Evolutionary conservation across 2,329 filamentous ascomycete species (phyloP), one percentile per base, ranked within the genome.

Genomic region (Fusarium sarcochroum): DNA sequence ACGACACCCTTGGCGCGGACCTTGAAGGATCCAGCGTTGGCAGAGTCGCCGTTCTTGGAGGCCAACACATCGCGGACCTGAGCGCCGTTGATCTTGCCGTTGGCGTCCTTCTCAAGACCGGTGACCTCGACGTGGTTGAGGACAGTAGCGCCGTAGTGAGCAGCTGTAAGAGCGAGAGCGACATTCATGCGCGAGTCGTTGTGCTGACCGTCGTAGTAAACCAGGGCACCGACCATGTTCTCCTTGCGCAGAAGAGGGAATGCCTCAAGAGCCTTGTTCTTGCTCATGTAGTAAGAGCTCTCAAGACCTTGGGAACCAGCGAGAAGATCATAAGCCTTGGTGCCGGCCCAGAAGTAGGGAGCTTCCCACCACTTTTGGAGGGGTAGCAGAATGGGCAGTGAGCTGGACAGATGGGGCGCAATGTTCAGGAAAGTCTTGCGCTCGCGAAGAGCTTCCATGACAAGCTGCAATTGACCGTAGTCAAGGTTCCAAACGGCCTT

Each of bases 151-250:
- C 93, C 93, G 76, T 94, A 94, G 35, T 94, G 84, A 10, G 91
- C 89, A 54, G 92, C 92, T 9, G 92, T 95, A 84, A 93, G 89
- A 21, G 91, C 92, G 48, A 96, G 85, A 11, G 91, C 93, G 45
- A 94, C 90, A 77, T 95, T 95, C 92, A 95, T 96, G 66, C 92
- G 89, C 25, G 92, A 93, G 77, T 96, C 92, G 76, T 96, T 95
- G 83, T 95, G 93, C 58, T 92, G 92, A 66, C 92, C 92, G 81
- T 96, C 91, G 77, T 95, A 95, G 85, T 96, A 96, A 37, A 95
- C 92, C 74, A 95, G 82, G 34, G 92, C 92, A 69, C 93, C 92
- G 53, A 93, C 86, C 17, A 95, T 82, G 66, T 89, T 89, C 53
- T 92, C 88, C 74, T 87, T 90, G 79, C 90, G 91, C 70, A 96